Base-by-base conservation (phyloP, 129 eudicot species). In the Saposhnikovia divaricata region DNA sequence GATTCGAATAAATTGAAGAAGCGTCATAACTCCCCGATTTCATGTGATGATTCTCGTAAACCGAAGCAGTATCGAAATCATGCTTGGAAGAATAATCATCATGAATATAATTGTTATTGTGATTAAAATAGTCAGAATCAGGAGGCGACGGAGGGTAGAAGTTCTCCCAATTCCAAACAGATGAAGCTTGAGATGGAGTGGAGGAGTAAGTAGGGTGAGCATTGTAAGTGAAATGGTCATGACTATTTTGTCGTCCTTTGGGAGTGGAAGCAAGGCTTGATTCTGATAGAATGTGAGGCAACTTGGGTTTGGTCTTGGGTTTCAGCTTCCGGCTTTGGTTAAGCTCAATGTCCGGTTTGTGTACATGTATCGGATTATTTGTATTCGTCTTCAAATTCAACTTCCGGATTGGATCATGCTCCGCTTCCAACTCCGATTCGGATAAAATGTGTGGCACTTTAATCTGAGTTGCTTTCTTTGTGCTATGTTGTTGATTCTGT, bases 141-240 rank as follows among this genome's bases (percentile, higher is more conserved):
- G 97, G 99, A 0, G 99, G 97, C 0, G 99, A 92, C 0, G 97
- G 99, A 39, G 99, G 99, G 82, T 95, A 92, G 84, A 95, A 92
- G 69, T 89, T 87, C 18, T 95, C 99, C 97, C 99, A 95, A 38
- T 95, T 89, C 96, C 99, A 95, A 4, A 90, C 96, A 5, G 97
- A 92, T 2, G 99, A 95, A 74, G 94, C 84, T 78, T 95, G 94
- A 2, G 97, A 92, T 0, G 99, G 96, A 0, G 97, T 92, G 0
- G 77, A 51, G 5, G 90, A 83, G 40, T 88, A 95, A 14, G 82
- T 90, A 19, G 93, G 82, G 47, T 83, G 82, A 2, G 93, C 92
- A 34, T 85, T 83, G 85, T 88, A 92, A 1, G 90, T 87, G 72
- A 74, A 88, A 21, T 79, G 53, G 37, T 31, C 34, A 31, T 82